phyloP scores from a whole-genome alignment of 768 basidiomycete genomes.

The Termitomyces sp. region DNA sequence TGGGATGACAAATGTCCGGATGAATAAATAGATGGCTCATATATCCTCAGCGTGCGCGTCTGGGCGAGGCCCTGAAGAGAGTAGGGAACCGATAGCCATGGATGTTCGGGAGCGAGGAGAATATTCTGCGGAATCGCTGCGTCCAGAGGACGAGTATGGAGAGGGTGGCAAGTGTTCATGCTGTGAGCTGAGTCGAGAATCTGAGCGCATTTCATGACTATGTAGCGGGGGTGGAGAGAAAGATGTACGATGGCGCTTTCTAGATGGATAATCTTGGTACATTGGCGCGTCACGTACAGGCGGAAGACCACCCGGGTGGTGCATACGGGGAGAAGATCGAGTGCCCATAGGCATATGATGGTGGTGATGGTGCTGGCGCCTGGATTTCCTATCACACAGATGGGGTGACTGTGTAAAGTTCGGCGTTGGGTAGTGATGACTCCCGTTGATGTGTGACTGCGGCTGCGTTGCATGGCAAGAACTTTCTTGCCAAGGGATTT shows the following conservation, averaged over 20 bases:
- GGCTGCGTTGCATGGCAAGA: constrained; percentile 17
- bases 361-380: constrained; percentile 29
- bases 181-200: constrained; percentile 23
- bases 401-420: constrained; percentile 33
- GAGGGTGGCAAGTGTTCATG: constrained; percentile 61
- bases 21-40: constrained; percentile 17
- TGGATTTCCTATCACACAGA: constrained; percentile 27
- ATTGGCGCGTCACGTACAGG: constrained; percentile 30
- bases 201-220: constrained; percentile 36
- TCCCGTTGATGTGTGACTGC: constrained; percentile 23
- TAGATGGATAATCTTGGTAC: constrained; percentile 38
- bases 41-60: constrained; percentile 31
- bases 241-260: constrained; percentile 64
- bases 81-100: constrained; percentile 78
- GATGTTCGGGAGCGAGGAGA: constrained; percentile 70
- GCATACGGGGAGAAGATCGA: constrained; percentile 34
- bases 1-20: background rate
- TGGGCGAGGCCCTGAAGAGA: constrained; percentile 43
- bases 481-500: constrained; percentile 20
- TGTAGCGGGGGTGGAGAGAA: constrained; percentile 50
- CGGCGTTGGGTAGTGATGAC: constrained; percentile 38
- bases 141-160: constrained; percentile 66
- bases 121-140: constrained; percentile 63
- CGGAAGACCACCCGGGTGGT: constrained; percentile 25
- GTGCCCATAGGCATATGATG: constrained; percentile 26